Base-by-base conservation (phyloP, 192 early-diverging fungal species). In the Backusella parvicylindrica region DNA sequence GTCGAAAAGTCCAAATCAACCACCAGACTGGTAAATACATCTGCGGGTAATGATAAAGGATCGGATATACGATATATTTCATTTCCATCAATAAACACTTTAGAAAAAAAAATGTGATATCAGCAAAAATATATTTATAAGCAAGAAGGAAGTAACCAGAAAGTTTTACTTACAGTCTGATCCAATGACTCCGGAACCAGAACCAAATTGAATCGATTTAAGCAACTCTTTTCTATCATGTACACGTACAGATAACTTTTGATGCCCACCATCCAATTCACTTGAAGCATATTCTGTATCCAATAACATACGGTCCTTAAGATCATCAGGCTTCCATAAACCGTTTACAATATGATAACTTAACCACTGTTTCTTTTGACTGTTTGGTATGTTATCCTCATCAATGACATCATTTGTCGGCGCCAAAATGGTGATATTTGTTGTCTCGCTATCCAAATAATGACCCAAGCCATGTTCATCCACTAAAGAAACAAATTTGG, bases 271-370 rank as follows among this genome's bases (percentile, higher is more conserved):
- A 40, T 36, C 43, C 1, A 82, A 56, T 7, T 35, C 4, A 15
- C 50, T 6, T 37, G 65, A 81, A 7, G 76, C 68, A 30, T 91
- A 76, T 77, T 84, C 84, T 9, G 89, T 88, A 18, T 82, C 78
- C 40, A 93, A 23, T 32, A 91, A 77, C 32, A 83, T 78, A 26
- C 79, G 69, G 50, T 87, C 84, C 7, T 64, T 65, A 13, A 93
- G 85, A 13, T 84, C 82, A n/a, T 76, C 63, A 11, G 78, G 30
- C 31, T 69, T 28, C 69, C 82, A 83, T 68, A 82, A 77, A 1
- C 88, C 90, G 6, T 84, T 73, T 6, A 91, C 71, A 33, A 94
- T 77, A 80, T 94, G 93, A 72, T 94, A 94, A 70, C 73, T 84
- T 0, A 92, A 80, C 83, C 84, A 88, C 15, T 79, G 77, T 28